A percentile compares a stretch with the other conserved stretches of the same genome.
Conservation (phyloP, 768 basidiomycete species). For the Boletus edulis region DNA sequence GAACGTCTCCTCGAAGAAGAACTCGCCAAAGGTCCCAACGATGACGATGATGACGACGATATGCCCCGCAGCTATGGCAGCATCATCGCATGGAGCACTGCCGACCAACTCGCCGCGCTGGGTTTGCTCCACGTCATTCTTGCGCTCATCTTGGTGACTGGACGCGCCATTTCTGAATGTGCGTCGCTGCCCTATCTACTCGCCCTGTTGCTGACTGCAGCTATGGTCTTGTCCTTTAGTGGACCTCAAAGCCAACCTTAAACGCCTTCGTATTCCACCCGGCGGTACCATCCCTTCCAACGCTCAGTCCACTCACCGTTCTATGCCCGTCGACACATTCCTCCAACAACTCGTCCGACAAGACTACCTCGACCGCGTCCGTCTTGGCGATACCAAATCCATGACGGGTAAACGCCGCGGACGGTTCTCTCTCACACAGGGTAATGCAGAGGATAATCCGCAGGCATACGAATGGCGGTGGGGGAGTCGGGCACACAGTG, state of each 20-base stretch:
- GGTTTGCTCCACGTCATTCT: conserved; percentile 83
- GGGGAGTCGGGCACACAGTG: conserved; percentile 77
- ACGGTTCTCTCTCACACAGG: conserved; percentile 46
- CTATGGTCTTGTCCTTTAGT: conserved; percentile 38
- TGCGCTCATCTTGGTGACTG: conserved; percentile 79
- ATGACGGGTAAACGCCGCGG: conserved; percentile 54
- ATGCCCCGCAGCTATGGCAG: conserved; percentile 57
- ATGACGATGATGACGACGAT: conserved; percentile 50
- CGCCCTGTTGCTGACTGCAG: background rate
- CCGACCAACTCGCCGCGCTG: conserved; percentile 63
- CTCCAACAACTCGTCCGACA: conserved; percentile 64
- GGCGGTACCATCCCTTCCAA: conserved; percentile 50
- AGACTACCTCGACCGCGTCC: conserved; percentile 73
- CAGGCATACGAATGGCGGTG: conserved; percentile 74
- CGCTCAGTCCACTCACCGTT: conserved; percentile 46
- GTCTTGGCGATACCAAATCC: conserved; percentile 47
- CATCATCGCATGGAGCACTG: conserved; percentile 68
- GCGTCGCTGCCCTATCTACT: conserved; percentile 8
- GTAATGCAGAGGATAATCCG: conserved; percentile 8
- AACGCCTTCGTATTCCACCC: conserved; percentile 61
- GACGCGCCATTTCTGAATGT: conserved; percentile 75
- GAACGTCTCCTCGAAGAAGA: conserved; percentile 44
- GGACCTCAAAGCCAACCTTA: conserved; percentile 69
- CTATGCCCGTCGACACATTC: conserved; percentile 60
- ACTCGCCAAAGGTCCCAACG: conserved; percentile 46